Evolutionary conservation across 345 rosid species (phyloP).

Genomic region (Combretum micranthum): DNA sequence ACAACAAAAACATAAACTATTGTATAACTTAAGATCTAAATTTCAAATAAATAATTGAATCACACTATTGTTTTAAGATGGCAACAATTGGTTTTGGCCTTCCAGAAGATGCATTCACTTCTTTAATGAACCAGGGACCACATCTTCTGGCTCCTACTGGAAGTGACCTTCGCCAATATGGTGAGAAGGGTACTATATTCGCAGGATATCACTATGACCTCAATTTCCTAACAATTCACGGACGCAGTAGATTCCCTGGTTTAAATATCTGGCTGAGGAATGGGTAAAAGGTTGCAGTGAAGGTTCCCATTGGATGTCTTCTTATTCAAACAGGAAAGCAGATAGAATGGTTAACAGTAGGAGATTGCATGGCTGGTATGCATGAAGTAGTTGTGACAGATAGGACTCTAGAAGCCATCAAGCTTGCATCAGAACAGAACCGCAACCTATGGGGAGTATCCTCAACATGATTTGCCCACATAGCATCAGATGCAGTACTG

Average conservation of each 20-base stretch:
- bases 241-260: constrained; percentile 96
- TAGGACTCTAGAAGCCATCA: constrained; percentile 68
- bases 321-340: constrained; percentile 90
- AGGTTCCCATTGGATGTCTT: constrained; percentile 91
- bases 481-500: constrained; percentile 71
- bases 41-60: no score
- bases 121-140: constrained; percentile 94
- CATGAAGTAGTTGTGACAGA: constrained; percentile 83
- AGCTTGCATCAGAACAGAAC: constrained; percentile 64
- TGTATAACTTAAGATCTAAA: no score
- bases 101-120: constrained; percentile 82
- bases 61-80: no score
- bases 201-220: constrained; percentile 99
- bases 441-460: constrained; percentile 92
- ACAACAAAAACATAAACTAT: no score
- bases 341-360: constrained; percentile 96
- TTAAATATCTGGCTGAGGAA: constrained; percentile 86
- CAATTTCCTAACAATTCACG: constrained; percentile 90
- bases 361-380: constrained; percentile 94
- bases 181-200: constrained; percentile 77
- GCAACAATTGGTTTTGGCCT: constrained; percentile 93
- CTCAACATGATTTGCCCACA: constrained; percentile 89
- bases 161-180: constrained; percentile 66
- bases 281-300: constrained; percentile 85
- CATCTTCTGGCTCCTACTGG: constrained; percentile 99